Percentiles rank a stretch among this genome's conserved stretches.
Conservation (phyloP, 169 alveolate genomes). For the Eimeria sp. region DNA sequence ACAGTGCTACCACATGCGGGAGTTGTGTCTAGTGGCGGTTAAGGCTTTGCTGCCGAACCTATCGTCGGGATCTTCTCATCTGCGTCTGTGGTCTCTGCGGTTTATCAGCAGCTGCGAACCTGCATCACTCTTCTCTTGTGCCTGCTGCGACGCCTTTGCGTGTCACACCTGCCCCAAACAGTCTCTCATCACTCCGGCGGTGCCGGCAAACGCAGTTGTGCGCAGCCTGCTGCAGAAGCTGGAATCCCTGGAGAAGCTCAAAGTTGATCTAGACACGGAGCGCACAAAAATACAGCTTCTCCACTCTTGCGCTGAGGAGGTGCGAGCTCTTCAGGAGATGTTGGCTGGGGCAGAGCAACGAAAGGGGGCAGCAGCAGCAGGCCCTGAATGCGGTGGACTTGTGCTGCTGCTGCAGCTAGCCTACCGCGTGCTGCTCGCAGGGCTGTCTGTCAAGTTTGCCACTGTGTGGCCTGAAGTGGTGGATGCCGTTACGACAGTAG, state of each 20-base stretch:
- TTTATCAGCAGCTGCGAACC: constrained; percentile 54
- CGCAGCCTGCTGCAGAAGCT: constrained; percentile 34
- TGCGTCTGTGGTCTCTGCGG: constrained; percentile 66
- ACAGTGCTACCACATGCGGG: not conserved
- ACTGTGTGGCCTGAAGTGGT: constrained; percentile 68
- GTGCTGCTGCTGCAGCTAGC: constrained; percentile 49
- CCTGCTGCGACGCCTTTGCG: constrained; percentile 15
- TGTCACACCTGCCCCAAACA: not conserved
- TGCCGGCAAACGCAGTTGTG: not conserved
- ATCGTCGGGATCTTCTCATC: constrained; percentile 55
- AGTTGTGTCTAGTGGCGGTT: constrained; percentile 28
- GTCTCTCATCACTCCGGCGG: not conserved
- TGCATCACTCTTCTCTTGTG: constrained; percentile 7
- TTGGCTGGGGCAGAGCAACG: not conserved
- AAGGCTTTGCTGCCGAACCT: constrained; percentile 54
- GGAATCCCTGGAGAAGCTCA: constrained; percentile 40
- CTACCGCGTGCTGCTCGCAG: constrained; percentile 72
- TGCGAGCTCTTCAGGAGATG: constrained; percentile 10
- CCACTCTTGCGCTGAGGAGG: constrained; percentile 45
- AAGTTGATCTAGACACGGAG: constrained; percentile 46
- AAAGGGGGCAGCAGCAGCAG: not conserved
- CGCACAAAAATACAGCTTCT: constrained; percentile 18
- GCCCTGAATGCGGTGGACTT: constrained; percentile 16
- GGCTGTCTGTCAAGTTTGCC: constrained; percentile 66
- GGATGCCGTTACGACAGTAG: not conserved